Evolutionary conservation across 1,284 basidiomycete species (phyloP).

Genomic region (Sanghuangporus sanghuang): DNA sequence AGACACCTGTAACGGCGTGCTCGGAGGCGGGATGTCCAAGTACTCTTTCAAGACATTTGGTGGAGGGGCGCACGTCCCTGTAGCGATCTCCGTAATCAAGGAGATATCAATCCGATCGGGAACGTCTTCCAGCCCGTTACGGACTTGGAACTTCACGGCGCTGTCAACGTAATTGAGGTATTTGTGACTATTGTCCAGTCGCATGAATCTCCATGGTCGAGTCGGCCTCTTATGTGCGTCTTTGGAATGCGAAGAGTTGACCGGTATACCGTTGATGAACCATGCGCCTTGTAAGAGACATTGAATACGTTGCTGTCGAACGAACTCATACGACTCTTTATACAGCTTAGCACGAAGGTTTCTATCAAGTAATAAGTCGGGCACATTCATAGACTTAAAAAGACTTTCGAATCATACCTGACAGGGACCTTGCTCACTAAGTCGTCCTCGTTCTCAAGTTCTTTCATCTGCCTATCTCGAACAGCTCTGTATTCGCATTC

Average conservation of each 20-base stretch:
- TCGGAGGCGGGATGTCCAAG: conserved; percentile 38
- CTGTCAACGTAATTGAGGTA: conserved; percentile 83
- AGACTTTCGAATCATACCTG: conserved; percentile 45
- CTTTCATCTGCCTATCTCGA: conserved; percentile 90
- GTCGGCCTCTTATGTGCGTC: conserved; percentile 50
- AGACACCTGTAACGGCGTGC: conserved; percentile 50
- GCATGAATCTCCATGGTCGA: conserved; percentile 74
- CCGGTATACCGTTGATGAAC: conserved; percentile 75
- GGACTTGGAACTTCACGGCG: conserved; percentile 68
- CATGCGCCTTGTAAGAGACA: conserved; percentile 87
- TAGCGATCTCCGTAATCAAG: conserved; percentile 71
- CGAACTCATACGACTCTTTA: conserved; percentile 90
- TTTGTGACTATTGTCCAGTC: conserved; percentile 71
- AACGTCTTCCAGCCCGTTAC: conserved; percentile 79
- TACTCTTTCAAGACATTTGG: conserved; percentile 57
- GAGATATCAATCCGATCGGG: conserved; percentile 82
- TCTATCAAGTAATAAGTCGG: conserved; percentile 33
- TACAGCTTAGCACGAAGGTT: conserved; percentile 84
- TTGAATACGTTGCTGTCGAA: conserved; percentile 85
- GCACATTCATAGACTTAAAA: neutral
- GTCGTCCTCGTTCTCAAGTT: conserved; percentile 90
- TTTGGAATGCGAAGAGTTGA: conserved; percentile 40
- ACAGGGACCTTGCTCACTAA: conserved; percentile 80
- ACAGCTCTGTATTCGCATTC: conserved; percentile 85
- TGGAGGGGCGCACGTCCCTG: conserved; percentile 70